A percentile compares a stretch with the other conserved stretches of the same genome.
Conservation (phyloP, 768 basidiomycete species). For the Podaxis sp. region DNA sequence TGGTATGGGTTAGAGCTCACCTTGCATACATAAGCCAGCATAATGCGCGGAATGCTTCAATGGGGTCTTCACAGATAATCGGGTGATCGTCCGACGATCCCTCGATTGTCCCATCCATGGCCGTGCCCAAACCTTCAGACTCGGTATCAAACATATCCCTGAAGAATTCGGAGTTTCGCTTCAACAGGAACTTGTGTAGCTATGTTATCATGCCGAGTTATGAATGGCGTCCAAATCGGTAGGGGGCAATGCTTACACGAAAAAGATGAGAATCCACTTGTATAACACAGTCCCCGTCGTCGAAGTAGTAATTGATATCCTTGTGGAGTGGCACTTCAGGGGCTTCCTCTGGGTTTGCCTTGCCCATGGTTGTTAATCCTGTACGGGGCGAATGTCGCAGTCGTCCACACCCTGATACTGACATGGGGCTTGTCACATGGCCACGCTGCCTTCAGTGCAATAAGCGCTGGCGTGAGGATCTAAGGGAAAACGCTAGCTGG, state of each 20-base stretch:
- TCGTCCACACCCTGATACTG: too few relatives aligned
- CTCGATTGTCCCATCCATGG: background rate
- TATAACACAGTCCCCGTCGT: background rate
- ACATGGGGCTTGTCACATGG: too few relatives aligned
- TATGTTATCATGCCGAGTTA: background rate
- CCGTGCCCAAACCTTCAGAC: background rate
- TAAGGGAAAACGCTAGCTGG: too few relatives aligned
- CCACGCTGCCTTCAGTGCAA: too few relatives aligned
- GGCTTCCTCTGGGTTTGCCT: too few relatives aligned
- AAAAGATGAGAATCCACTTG: background rate
- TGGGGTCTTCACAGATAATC: background rate
- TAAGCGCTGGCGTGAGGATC: too few relatives aligned
- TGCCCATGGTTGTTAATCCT: too few relatives aligned
- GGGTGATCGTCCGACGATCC: background rate
- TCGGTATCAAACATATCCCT: background rate
- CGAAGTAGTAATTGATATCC: background rate
- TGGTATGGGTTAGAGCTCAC: background rate
- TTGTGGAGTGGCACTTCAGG: background rate
- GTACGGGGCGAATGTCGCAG: too few relatives aligned
- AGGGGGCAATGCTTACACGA: background rate
- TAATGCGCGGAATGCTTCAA: background rate
- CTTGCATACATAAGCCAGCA: conserved; percentile 4
- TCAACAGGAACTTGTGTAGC: background rate
- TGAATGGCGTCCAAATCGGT: background rate
- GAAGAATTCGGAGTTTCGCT: background rate